These are phyloP conservation scores for Cystobasidium slooffiae DNA, from an alignment of 1,284 basidiomycete species.

Conservation along the genomic window DNA sequence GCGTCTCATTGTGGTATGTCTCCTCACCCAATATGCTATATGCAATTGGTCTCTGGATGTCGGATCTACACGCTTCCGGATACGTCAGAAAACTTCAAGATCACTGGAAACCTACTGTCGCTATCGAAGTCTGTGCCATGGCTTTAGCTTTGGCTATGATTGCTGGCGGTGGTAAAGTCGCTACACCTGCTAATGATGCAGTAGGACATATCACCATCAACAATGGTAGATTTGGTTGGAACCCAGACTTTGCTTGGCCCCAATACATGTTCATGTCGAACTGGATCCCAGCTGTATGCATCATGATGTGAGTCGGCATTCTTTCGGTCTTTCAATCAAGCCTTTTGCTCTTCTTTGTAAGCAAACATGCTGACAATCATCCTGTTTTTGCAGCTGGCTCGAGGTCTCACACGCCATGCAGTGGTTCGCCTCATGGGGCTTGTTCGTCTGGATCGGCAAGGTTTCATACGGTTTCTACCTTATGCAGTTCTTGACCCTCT, in stretches of 20 bases:
- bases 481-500: conserved; percentile 59
- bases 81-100: conserved; percentile 58
- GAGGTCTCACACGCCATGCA: conserved; percentile 58
- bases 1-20: conserved; percentile 55
- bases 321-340: background rate
- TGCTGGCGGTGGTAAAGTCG: conserved; percentile 56
- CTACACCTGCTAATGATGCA: conserved; percentile 53
- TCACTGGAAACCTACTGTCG: conserved; percentile 56
- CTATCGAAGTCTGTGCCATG: conserved; percentile 55
- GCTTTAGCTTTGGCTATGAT: conserved; percentile 55
- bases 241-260: conserved; percentile 54
- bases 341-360: too few species aligned
- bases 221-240: conserved; percentile 56
- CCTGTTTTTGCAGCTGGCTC: conserved; percentile 55
- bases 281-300: conserved; percentile 52
- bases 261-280: conserved; percentile 57
- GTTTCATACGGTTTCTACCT: conserved; percentile 59
- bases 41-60: conserved; percentile 56
- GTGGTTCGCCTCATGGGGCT: conserved; percentile 57
- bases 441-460: conserved; percentile 58
- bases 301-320: conserved; percentile 37
- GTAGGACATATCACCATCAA: conserved; percentile 55
- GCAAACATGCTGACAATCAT: conserved; percentile 5
- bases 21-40: conserved; percentile 56
- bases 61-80: conserved; percentile 58